These are phyloP conservation scores for Elasticomyces elasticus DNA, from an alignment of 495 filamentous ascomycete species.

Conservation along the genomic window DNA sequence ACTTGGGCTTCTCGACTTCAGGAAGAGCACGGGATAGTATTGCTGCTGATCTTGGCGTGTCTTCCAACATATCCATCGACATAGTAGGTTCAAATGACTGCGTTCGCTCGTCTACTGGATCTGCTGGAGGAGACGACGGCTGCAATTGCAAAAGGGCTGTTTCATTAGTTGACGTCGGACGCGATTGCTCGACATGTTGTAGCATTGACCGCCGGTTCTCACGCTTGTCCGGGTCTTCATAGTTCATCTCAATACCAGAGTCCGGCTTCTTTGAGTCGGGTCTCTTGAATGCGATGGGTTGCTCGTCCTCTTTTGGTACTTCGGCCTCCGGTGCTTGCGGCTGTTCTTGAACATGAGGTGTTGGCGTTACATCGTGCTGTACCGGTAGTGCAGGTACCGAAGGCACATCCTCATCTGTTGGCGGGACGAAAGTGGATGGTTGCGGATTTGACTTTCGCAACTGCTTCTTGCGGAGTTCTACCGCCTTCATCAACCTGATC, in stretches of 20 bases:
- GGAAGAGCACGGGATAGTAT: no score
- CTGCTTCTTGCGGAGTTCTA: constrained; percentile 77
- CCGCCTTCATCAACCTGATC: constrained; percentile 80
- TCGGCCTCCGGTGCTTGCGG: background rate
- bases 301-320: background rate
- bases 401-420: constrained; percentile 14
- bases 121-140: background rate
- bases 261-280: constrained; percentile 21
- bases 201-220: background rate
- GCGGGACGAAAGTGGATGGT: constrained; percentile 2
- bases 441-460: constrained; percentile 19
- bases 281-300: no score
- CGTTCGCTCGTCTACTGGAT: background rate
- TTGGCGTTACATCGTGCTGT: no score
- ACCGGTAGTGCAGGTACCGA: constrained; percentile 9
- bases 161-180: background rate
- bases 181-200: background rate
- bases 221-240: background rate
- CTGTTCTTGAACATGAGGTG: no score
- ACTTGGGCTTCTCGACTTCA: no score
- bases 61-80: constrained; percentile 4
- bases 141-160: background rate
- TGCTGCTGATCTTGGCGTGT: no score
- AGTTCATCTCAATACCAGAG: constrained; percentile 22
- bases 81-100: background rate